Percentiles rank a stretch among this genome's conserved stretches.
These are phyloP conservation scores for Sisymbrium altissimum DNA, from an alignment of 345 rosid species.

Conservation along the genomic window DNA sequence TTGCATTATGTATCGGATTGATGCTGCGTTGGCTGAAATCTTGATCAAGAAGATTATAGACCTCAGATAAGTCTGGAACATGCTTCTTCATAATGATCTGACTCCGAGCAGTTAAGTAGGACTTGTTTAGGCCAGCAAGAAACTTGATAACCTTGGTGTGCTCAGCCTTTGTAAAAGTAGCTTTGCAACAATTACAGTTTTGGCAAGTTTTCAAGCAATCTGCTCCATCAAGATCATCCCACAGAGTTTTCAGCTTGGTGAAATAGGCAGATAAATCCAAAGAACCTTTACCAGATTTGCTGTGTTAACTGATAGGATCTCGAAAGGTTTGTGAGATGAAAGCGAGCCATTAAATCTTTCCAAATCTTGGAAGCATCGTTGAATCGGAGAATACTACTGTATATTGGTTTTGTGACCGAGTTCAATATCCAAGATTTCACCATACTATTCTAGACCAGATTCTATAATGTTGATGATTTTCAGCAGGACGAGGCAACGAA, in stretches of 20 bases:
- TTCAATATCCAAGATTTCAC: neutral
- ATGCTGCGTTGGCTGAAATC: too few relatives aligned
- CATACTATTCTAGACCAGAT: neutral
- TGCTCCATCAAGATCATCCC: neutral
- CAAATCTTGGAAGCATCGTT: neutral
- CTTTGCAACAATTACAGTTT: too few relatives aligned
- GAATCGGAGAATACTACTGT: neutral
- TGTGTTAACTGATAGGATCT: neutral
- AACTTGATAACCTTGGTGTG: too few relatives aligned
- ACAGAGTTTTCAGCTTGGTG: neutral
- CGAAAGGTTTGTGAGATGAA: neutral
- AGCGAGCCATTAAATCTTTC: neutral
- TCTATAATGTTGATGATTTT: neutral
- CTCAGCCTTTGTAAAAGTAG: too few relatives aligned
- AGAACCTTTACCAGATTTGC: neutral
- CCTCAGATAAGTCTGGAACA: neutral
- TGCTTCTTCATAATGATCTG: too few relatives aligned
- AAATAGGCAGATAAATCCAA: neutral
- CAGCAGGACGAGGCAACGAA: neutral
- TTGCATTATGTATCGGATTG: too few relatives aligned
- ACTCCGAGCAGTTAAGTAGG: too few relatives aligned
- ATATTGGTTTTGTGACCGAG: neutral
- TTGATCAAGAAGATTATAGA: too few relatives aligned
- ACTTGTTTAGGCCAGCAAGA: too few relatives aligned
- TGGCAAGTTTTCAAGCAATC: neutral